These are phyloP conservation scores for Eruca vesicaria DNA, from an alignment of 441 rosid genomes.

Conservation along the genomic window DNA sequence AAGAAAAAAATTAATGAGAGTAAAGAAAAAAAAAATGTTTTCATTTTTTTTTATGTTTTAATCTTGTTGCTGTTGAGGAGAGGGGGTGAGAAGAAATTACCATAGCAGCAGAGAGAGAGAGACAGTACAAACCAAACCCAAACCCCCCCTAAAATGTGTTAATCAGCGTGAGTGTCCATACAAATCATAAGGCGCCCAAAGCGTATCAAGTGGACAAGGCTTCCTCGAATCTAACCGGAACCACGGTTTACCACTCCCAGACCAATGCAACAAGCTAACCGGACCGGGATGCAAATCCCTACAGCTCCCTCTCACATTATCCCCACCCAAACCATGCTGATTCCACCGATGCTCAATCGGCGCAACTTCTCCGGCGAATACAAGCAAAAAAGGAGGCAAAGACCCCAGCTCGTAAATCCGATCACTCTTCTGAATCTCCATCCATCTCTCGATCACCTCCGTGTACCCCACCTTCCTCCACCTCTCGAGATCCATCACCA, in stretches of 20 bases:
- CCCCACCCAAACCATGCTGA: slow-evolving; percentile 87
- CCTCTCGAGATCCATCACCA: slow-evolving; percentile 80
- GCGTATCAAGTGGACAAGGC: slow-evolving; percentile 70
- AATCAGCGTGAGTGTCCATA: slow-evolving; percentile 36
- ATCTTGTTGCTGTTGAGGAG: neutral
- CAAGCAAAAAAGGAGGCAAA: slow-evolving; percentile 71
- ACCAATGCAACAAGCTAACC: slow-evolving; percentile 86
- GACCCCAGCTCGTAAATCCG: slow-evolving; percentile 88
- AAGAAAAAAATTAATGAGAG: slow-evolving; percentile 4
- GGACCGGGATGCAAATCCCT: slow-evolving; percentile 83
- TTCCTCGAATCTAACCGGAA: slow-evolving; percentile 64
- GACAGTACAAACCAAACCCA: no score
- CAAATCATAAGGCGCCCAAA: slow-evolving; percentile 83
- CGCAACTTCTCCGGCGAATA: slow-evolving; percentile 75
- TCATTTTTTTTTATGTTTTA: neutral
- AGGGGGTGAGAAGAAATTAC: no score
- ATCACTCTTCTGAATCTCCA: slow-evolving; percentile 78
- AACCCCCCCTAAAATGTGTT: no score
- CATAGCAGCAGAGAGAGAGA: no score
- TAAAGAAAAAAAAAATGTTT: neutral
- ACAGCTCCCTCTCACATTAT: slow-evolving; percentile 82
- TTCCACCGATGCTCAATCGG: slow-evolving; percentile 94
- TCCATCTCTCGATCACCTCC: slow-evolving; percentile 76
- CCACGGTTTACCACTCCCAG: slow-evolving; percentile 95
- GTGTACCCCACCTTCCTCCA: slow-evolving; percentile 77